A percentile compares a stretch with the other conserved stretches of the same genome.
Conservation (phyloP, 176 grass and related monocot species). For the Coix lacrymajobi region DNA sequence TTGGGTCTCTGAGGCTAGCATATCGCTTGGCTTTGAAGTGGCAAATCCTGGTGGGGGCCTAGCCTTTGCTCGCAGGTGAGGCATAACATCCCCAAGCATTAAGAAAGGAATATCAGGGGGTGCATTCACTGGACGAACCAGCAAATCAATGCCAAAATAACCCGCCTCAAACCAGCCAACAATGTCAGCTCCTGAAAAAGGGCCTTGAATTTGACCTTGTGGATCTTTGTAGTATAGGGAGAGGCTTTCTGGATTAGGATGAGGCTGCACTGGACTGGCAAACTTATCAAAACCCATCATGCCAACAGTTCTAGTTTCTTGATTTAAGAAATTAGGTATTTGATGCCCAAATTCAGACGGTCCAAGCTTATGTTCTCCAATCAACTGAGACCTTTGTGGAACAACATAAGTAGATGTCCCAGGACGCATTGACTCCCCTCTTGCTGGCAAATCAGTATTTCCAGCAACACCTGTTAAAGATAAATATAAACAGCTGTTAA, state of each 20-base stretch:
- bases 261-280: slow-evolving; percentile 36
- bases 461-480: slow-evolving; percentile 43
- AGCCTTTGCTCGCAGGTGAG: slow-evolving; percentile 81
- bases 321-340: slow-evolving; percentile 36
- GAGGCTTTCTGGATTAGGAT: slow-evolving; percentile 83
- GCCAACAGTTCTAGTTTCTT: slow-evolving; percentile 37
- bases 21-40: slow-evolving; percentile 47
- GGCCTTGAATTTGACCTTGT: slow-evolving; percentile 87
- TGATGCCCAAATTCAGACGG: slow-evolving; percentile 37
- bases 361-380: slow-evolving; percentile 49
- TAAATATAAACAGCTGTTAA: not conserved
- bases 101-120: slow-evolving; percentile 75
- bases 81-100: slow-evolving; percentile 96
- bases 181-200: slow-evolving; percentile 91
- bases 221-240: slow-evolving; percentile 95
- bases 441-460: slow-evolving; percentile 38
- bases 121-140: slow-evolving; percentile 60
- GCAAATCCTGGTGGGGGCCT: slow-evolving; percentile 92
- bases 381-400: slow-evolving; percentile 56
- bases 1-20: slow-evolving; percentile 33
- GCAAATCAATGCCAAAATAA: slow-evolving; percentile 97
- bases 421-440: slow-evolving; percentile 33
- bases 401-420: slow-evolving; percentile 56
- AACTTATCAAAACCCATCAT: slow-evolving; percentile 34
- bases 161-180: slow-evolving; percentile 93